Conservation (phyloP, 148 eudicot species). For the Suaeda aralocaspica region DNA sequence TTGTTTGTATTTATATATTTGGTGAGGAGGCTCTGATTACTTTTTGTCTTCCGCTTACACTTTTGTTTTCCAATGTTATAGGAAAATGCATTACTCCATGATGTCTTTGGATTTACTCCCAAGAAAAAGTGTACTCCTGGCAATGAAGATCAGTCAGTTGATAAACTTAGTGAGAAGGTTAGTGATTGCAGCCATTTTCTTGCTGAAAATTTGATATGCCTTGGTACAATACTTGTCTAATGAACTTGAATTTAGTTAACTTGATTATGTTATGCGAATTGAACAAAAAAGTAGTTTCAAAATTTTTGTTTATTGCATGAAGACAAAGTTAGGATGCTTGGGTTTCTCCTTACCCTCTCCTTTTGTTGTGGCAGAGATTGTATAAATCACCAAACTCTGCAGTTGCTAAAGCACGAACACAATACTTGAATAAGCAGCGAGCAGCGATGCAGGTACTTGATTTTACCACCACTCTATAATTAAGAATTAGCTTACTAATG, state of each 20-base stretch:
- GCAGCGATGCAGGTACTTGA: conserved; percentile 48
- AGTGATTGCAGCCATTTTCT: conserved; percentile 4
- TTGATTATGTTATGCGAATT: too few relatives aligned
- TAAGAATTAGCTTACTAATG: not conserved
- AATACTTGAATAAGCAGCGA: conserved; percentile 71
- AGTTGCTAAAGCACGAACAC: conserved; percentile 75
- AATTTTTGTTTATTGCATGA: too few relatives aligned
- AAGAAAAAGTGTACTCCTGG: conserved; percentile 45
- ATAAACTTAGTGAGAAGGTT: conserved; percentile 59
- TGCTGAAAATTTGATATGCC: not conserved
- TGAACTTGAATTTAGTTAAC: too few relatives aligned
- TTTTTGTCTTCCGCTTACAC: not conserved
- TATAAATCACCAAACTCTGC: conserved; percentile 81
- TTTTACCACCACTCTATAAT: not conserved
- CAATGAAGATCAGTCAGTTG: conserved; percentile 36
- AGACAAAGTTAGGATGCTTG: not conserved
- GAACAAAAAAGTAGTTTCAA: too few relatives aligned
- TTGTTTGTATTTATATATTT: not conserved
- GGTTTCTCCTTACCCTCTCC: not conserved
- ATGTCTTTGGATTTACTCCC: conserved; percentile 74
- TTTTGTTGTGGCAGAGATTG: conserved; percentile 46
- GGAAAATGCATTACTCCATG: conserved; percentile 88
- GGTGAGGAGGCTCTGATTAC: not conserved
- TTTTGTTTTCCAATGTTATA: conserved; percentile 14
- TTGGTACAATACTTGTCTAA: too few relatives aligned